Base-by-base conservation (phyloP, 1,284 basidiomycete species). In the Boletus chippewaensis region DNA sequence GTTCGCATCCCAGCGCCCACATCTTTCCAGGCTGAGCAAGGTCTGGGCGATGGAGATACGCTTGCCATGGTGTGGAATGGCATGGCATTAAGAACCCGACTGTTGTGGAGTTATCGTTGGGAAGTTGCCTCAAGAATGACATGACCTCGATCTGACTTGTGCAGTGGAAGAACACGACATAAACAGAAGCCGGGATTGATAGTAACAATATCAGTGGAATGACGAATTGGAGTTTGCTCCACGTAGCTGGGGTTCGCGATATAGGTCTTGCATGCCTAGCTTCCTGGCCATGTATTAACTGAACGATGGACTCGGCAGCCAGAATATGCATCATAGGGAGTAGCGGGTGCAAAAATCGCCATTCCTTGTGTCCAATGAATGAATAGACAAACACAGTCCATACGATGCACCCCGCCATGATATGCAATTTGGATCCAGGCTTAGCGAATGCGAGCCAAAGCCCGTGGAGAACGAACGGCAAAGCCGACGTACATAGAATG, bases 31-130 rank as follows among this genome's bases (percentile, higher is more conserved):
- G 68, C 26, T 71, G 60, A 11, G 76, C 74, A 10, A 86, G 72
- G 36, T 83, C 74, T 12, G 74, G 70, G 29, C 80, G 73, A 64
- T 99, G 95, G 18, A 99, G 69, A 68, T 94, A 88, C 5, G 92
- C 85, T 62, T 93, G 88, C 76, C 93, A 95, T 3, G 95, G 95
- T 0, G 89, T 93, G n/a, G 93, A 96, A 71, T 99, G 96, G 59
- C 96, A 99, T 3, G 96, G 96, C 90, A 94, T 95, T 16, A 98
- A 71, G 55, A 92, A 85, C 1, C 89, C 93, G 13, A 96, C 70
- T 8, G 82, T 81, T 6, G 69, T 71, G 18, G 83, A 64, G n/a
- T 79, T 72, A 16, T 71, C 59, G 18, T 67, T 52, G 1, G 81
- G 76, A 26, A 84, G 70, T 22, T 67, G 63, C 34, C 79, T 76